Base-by-base conservation (phyloP, 2,329 filamentous ascomycete genomes). In the Cercospora sojina region DNA sequence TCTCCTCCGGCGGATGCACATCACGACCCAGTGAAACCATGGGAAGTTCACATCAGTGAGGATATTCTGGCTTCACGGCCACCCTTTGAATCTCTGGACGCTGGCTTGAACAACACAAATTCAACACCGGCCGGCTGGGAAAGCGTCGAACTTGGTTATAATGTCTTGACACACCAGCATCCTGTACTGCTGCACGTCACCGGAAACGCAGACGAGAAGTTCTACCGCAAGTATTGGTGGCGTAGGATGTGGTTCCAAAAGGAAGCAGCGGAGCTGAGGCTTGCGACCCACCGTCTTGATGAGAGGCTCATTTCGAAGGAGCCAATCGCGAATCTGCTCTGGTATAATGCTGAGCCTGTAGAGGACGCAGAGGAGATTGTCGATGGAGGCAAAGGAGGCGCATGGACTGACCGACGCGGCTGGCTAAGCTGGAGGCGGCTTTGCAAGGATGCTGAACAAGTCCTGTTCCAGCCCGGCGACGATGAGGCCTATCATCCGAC, bases 181-280 rank as follows among this genome's bases (percentile, higher is more conserved):
- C 73, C 72, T 5, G 70, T 71, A 23, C 41, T 74, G 13, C 63
- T 75, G 16, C 75, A 77, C 58, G 70, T 75, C 58, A 76, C 75
- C 1, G 74, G 74, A 12, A 65, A 67, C 16, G 62, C 67, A 6
- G 49, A 51, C 10, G 74, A 75, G 25, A 77, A 77, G 64, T 35
- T 65, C 1, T 72, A 71, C 61, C 74, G 74, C 7, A 64, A 70
- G 16, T 38, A 66, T 27, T 77, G 74, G 75, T 78, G 75, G 76
- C 67, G 70, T 35, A 71, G 71, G 58, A 62, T 77, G 27, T 76
- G 75, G 75, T 77, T 74, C 61, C 71, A 75, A n/a, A 53, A 70
- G 13, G 64, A 72, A 51, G 72, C 69, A 9, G 67, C 71, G 18
- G 57, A 67, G 13, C 70, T 76, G 1, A 69, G 71, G 5, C 62